Evolutionary conservation across 208 protist species (phyloP).

Genomic region (Phytomonas sp.): DNA sequence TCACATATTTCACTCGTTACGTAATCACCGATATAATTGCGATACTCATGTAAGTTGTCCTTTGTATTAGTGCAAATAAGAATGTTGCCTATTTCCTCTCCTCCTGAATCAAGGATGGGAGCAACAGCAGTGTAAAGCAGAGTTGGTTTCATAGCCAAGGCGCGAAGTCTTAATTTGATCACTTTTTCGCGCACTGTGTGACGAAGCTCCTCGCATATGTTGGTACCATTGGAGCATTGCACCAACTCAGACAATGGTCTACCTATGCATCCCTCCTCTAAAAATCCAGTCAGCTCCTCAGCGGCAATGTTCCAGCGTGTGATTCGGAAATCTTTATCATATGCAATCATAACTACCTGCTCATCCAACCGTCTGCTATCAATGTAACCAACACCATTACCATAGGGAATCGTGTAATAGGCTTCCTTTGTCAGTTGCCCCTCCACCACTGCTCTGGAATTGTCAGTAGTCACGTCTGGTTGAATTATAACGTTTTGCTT

Average conservation of each 20-base stretch:
- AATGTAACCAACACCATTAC: conserved; percentile 64
- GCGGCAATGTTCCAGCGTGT: conserved; percentile 83
- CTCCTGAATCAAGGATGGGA: conserved; percentile 45
- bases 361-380: conserved; percentile 73
- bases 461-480: background rate
- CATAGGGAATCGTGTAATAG: conserved; percentile 76
- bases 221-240: conserved; percentile 36
- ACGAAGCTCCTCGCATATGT: conserved; percentile 39
- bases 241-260: conserved; percentile 82
- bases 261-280: conserved; percentile 70
- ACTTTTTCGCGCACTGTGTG: conserved; percentile 24
- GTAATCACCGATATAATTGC: conserved; percentile 77
- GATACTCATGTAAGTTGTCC: conserved; percentile 73
- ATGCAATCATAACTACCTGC: conserved; percentile 87
- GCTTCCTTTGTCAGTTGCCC: conserved; percentile 12
- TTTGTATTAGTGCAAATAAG: conserved; percentile 83
- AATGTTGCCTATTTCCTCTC: conserved; percentile 58
- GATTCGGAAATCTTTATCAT: conserved; percentile 66
- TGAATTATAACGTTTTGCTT: background rate
- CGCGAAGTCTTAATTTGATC: conserved; percentile 74
- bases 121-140: conserved; percentile 71
- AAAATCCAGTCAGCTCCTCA: conserved; percentile 80
- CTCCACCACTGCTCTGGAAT: background rate
- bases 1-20: conserved; percentile 43
- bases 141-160: conserved; percentile 62